Percentiles rank a stretch among this genome's conserved stretches.
Evolutionary conservation across 257 asterid species (phyloP).

Genomic region (Solanum lycopersicoides): DNA sequence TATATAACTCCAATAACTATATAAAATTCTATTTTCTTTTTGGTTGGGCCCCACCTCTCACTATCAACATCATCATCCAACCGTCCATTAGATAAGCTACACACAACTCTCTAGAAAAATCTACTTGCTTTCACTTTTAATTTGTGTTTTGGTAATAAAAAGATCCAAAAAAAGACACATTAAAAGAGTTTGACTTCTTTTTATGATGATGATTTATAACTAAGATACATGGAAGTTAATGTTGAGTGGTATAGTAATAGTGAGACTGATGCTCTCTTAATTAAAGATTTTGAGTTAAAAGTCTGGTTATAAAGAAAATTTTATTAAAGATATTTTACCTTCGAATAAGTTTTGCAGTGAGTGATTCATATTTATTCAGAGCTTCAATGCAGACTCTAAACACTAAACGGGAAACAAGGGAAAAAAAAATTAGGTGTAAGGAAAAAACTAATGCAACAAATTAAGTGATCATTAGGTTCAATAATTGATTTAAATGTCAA

Average conservation of each 20-base stretch:
- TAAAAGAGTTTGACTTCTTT: not conserved
- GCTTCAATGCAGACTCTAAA: fast-evolving
- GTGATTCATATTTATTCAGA: fast-evolving
- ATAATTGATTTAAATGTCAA: not conserved
- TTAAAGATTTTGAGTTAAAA: fast-evolving
- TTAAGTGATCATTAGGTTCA: not conserved
- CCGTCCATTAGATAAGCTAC: not conserved
- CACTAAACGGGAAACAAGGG: no score
- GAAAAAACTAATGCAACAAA: not conserved
- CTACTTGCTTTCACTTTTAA: not conserved
- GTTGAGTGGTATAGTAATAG: no score
- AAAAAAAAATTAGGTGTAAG: not conserved
- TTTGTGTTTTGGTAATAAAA: not conserved
- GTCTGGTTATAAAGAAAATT: no score
- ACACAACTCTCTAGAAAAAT: not conserved
- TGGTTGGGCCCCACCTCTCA: not conserved
- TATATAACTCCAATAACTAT: not conserved
- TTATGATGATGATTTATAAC: not conserved
- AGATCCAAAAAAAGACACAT: not conserved
- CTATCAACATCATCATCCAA: not conserved
- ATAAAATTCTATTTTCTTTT: not conserved
- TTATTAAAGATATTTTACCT: fast-evolving
- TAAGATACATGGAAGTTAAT: not conserved
- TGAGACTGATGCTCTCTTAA: no score
- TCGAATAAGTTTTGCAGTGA: no score